Evolutionary conservation across 2,329 filamentous ascomycete species (phyloP).

Genomic region (Bipolaris zeicola): DNA sequence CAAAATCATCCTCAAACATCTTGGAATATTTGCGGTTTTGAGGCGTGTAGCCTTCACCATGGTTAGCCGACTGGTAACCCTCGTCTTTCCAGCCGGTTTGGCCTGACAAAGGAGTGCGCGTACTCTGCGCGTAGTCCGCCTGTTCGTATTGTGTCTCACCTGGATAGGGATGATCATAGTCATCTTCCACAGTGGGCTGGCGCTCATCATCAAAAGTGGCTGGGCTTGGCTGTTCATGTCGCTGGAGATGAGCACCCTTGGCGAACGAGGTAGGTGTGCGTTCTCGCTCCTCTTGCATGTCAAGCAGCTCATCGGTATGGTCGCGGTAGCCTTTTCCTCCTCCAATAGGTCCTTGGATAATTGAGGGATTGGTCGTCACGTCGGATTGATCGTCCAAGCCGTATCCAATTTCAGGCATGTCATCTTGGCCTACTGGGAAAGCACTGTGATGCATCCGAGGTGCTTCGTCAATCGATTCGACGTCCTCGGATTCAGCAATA

Average conservation of each 20-base stretch:
- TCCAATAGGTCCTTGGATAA: conserved; percentile 75
- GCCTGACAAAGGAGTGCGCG: conserved; percentile 48
- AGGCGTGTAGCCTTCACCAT: conserved; percentile 58
- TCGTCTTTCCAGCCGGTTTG: conserved; percentile 72
- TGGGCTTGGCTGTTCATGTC: conserved; percentile 36
- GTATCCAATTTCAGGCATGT: conserved; percentile 81
- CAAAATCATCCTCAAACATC: conserved; percentile 59
- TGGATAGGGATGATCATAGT: conserved; percentile 41
- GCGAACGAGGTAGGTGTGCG: conserved; percentile 39
- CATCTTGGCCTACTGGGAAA: conserved; percentile 65
- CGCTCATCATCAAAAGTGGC: conserved; percentile 35
- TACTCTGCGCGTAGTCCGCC: conserved; percentile 37
- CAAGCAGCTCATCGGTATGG: conserved; percentile 45
- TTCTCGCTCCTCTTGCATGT: conserved; percentile 43
- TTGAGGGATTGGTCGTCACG: conserved; percentile 81
- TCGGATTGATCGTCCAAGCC: conserved; percentile 64
- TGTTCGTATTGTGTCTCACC: conserved; percentile 45
- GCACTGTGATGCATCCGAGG: conserved; percentile 71
- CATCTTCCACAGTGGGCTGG: conserved; percentile 48
- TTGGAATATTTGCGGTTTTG: conserved; percentile 54
- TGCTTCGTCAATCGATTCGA: conserved; percentile 30
- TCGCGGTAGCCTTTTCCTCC: conserved; percentile 55
- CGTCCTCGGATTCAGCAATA: conserved; percentile 54
- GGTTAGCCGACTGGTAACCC: conserved; percentile 83
- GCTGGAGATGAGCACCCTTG: conserved; percentile 51